Base-by-base conservation (phyloP, 768 basidiomycete genomes). In the Auricularia cornea region DNA sequence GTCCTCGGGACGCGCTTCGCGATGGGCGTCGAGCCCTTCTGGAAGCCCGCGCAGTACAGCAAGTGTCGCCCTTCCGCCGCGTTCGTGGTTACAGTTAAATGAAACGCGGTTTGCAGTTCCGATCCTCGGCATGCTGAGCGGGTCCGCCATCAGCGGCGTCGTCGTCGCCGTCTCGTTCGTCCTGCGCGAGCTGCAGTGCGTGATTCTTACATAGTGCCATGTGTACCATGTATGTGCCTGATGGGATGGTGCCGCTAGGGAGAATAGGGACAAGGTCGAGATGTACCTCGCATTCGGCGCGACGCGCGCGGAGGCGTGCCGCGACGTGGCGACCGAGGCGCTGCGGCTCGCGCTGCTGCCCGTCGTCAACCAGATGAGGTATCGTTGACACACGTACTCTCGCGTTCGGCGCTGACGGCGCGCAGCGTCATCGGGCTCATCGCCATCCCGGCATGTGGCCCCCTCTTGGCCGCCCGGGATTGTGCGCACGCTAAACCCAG, bases 321-420 rank as follows among this genome's bases (percentile, higher is more conserved):
- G 82, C 63, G 92, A 92, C 0, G 81, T 95, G 54, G 88, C 85
- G 0, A 81, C 82, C 2, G 88, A 92, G 60, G 91, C 89, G 0
- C 81, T 95, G n/a, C 83, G 85, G 57, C 77, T 93, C 29, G 87
- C 92, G 0, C 77, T 95, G 3, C 84, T 88, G 4, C 94, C 90
- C 0, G 87, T 85, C 4, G 85, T 95, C 69, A 95, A 89, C 69
- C 86, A 85, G 74, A 92, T 96, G 90, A 91, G 89, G 88, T 85
- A 57, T 35, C 18, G 59, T 59, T n/a, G 29, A 26, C 1, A 23
- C 31, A 6, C 29, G 28, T 26, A 3, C 44, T 38, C 56, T 30
- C 57, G 31, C 30, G 59, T 40, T 66, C 29, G 30, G 23, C 32
- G 16, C 28, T 31, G 20, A n/a, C 26, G 26, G 20, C 33, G 59